These are phyloP conservation scores for Microsporum audouinii DNA, from an alignment of 2,329 filamentous ascomycete genomes.

Conservation along the genomic window DNA sequence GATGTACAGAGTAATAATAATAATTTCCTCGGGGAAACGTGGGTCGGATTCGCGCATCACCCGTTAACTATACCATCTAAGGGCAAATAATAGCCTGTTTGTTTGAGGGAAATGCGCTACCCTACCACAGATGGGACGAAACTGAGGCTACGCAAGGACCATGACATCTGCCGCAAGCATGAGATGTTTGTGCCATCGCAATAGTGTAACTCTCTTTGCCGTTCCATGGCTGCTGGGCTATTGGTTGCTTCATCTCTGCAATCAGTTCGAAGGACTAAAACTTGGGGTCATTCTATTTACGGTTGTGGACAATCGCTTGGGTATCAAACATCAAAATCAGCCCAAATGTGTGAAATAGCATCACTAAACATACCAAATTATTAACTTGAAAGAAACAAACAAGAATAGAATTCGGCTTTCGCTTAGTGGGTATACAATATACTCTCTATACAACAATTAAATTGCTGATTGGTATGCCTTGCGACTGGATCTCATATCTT, in stretches of 20 bases:
- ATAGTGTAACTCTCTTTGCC: not conserved
- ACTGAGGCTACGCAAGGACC: not conserved
- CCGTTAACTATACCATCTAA: not conserved
- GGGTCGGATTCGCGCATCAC: no score
- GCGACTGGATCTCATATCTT: slow-evolving; percentile 68
- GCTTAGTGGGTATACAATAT: not conserved
- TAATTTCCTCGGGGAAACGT: no score
- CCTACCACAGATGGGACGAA: not conserved
- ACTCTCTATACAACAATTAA: slow-evolving; percentile 37
- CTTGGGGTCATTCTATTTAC: not conserved
- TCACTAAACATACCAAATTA: not conserved
- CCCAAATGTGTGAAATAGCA: not conserved
- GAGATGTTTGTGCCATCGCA: not conserved
- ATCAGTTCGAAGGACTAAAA: not conserved
- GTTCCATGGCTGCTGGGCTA: not conserved
- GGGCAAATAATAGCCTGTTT: not conserved
- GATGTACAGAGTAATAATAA: not conserved
- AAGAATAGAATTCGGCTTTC: not conserved
- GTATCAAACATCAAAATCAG: not conserved
- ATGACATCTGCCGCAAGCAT: not conserved
- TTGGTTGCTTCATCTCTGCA: no score
- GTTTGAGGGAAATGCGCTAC: not conserved
- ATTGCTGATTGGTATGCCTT: slow-evolving; percentile 69
- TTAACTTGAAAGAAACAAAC: not conserved
- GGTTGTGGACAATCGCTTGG: not conserved